Percentiles rank a stretch among this genome's conserved stretches.
Evolutionary conservation across 345 rosid species (phyloP).

Genomic region (Corymbia maculata): DNA sequence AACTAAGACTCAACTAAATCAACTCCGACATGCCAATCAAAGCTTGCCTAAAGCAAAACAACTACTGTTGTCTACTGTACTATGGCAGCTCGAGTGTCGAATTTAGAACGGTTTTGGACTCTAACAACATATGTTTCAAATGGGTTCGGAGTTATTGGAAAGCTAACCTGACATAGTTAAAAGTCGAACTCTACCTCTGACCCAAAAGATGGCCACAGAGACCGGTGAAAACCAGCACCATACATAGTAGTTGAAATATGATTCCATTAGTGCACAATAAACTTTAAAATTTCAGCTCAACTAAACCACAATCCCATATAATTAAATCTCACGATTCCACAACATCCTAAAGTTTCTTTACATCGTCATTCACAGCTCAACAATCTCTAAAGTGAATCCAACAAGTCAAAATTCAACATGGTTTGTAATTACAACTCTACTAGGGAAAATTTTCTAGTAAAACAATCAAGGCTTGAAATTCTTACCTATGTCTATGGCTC

Average conservation of each 20-base stretch:
- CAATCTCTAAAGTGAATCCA: background rate
- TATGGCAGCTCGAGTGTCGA: background rate
- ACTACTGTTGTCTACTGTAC: background rate
- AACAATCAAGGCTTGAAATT: too few species aligned
- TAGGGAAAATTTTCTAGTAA: too few species aligned
- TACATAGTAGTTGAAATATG: background rate
- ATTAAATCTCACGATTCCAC: background rate
- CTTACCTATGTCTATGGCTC: background rate
- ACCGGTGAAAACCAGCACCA: background rate
- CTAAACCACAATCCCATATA: background rate
- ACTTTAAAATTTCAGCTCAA: background rate
- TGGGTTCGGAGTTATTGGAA: background rate
- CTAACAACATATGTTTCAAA: background rate
- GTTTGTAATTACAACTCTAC: background rate
- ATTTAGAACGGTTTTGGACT: background rate
- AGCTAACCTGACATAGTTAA: background rate
- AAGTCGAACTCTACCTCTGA: background rate
- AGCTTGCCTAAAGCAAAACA: background rate
- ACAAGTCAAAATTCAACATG: background rate
- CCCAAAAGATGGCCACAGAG: background rate
- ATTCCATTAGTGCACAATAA: background rate
- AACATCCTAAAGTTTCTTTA: background rate
- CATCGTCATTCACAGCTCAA: background rate
- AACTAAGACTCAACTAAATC: background rate
- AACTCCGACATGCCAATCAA: background rate